Percentiles rank a stretch among this genome's conserved stretches.
Conservation (phyloP, 257 asterid species). For the Pogostemon cablin region DNA sequence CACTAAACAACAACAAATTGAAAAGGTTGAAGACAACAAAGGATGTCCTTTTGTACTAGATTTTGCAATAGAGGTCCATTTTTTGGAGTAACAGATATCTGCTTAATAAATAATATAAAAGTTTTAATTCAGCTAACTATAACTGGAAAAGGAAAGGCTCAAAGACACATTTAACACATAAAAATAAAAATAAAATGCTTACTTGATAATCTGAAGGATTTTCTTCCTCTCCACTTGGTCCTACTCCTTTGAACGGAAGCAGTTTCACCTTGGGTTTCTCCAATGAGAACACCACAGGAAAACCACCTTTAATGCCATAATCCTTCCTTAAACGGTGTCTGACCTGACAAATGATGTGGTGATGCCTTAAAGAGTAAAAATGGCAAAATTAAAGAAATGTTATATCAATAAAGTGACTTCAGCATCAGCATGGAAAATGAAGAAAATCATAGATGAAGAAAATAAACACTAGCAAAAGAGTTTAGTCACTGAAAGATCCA, state of each 20-base stretch:
- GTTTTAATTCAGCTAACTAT: slow-evolving; percentile 1
- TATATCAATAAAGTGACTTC: slow-evolving; percentile 26
- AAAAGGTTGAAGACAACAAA: slow-evolving; percentile 17
- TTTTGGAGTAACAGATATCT: slow-evolving; percentile 18
- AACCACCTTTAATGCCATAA: slow-evolving; percentile 92
- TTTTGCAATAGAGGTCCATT: background rate
- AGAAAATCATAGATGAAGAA: background rate
- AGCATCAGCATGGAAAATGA: slow-evolving; percentile 15
- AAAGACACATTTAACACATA: background rate
- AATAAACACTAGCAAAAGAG: slow-evolving; percentile 17
- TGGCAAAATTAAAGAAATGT: background rate
- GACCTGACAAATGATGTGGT: slow-evolving; percentile 56
- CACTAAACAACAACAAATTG: slow-evolving; percentile 12
- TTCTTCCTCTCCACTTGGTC: slow-evolving; percentile 85
- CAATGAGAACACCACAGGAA: slow-evolving; percentile 91
- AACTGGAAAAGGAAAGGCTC: slow-evolving; percentile 23
- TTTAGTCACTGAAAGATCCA: background rate
- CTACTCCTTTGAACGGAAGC: slow-evolving; percentile 73
- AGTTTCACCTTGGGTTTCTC: slow-evolving; percentile 95
- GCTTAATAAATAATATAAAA: background rate
- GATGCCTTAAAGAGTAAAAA: slow-evolving; percentile 34
- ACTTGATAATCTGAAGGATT: slow-evolving; percentile 98
- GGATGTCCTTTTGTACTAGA: background rate
- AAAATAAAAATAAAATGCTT: slow-evolving; percentile 36
- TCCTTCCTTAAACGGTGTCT: slow-evolving; percentile 84